Percentiles rank a stretch among this genome's conserved stretches.
Conservation (phyloP, 2,329 filamentous ascomycete species). For the Colletotrichum musae region DNA sequence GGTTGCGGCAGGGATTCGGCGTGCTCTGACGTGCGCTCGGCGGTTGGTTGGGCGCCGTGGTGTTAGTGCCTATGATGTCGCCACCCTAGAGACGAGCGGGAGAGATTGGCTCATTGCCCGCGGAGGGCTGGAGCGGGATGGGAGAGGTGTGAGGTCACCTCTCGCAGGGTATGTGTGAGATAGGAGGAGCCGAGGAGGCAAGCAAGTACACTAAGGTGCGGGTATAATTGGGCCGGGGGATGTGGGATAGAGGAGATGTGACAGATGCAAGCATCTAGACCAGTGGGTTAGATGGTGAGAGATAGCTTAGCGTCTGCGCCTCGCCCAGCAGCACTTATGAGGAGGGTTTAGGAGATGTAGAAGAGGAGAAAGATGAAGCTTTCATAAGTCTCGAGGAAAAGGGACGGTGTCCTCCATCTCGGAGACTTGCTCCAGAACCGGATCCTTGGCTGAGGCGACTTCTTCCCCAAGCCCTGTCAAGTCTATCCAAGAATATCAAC, state of each 20-base stretch:
- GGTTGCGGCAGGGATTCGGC: slow-evolving; percentile 1
- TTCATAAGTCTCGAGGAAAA: not conserved
- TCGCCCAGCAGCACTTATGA: not conserved
- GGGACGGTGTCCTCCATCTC: not conserved
- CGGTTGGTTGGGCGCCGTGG: slow-evolving; percentile 20
- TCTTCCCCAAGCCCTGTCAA: slow-evolving; percentile 7
- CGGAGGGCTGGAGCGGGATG: slow-evolving; percentile 24
- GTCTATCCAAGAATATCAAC: slow-evolving; percentile 20
- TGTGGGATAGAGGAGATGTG: not conserved
- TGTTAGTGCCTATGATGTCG: slow-evolving; percentile 36
- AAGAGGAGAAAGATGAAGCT: not conserved
- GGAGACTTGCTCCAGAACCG: not conserved
- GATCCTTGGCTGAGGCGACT: slow-evolving; percentile 30
- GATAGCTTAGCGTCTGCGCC: not conserved
- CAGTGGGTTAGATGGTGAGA: not conserved
- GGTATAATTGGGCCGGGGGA: not conserved
- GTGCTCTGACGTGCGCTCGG: slow-evolving; percentile 27
- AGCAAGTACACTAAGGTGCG: not conserved
- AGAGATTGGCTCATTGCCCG: slow-evolving; percentile 36
- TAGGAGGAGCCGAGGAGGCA: not conserved
- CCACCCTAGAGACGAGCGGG: slow-evolving; percentile 39
- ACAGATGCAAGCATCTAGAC: not conserved
- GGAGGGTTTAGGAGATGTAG: not conserved
- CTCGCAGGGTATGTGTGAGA: slow-evolving; percentile 6
- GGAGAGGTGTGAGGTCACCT: slow-evolving; percentile 31